These are phyloP conservation scores for Ephemerocybe angulata DNA, from an alignment of 768 basidiomycete genomes.

Conservation along the genomic window DNA sequence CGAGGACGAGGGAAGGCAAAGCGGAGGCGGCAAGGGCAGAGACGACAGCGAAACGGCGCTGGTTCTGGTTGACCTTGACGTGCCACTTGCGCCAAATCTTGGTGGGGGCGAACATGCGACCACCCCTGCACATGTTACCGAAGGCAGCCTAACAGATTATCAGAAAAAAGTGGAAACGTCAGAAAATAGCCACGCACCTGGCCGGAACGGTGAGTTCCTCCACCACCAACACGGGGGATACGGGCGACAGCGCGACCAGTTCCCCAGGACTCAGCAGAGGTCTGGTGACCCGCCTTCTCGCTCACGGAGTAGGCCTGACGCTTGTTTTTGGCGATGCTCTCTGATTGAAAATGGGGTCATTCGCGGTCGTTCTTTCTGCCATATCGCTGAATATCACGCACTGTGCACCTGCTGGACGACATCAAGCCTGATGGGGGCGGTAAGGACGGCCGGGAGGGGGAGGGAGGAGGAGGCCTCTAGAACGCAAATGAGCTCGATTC, in stretches of 20 bases:
- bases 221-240: slow-evolving; percentile 99
- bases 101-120: slow-evolving; percentile 99
- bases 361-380: neutral
- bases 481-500: slow-evolving; percentile 11
- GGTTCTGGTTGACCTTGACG: slow-evolving; percentile 99
- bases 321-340: slow-evolving; percentile 97
- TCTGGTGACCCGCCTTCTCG: slow-evolving; percentile 98
- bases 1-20: slow-evolving; percentile 95
- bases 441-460: slow-evolving; percentile 92
- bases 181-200: slow-evolving; percentile 53
- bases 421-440: slow-evolving; percentile 97
- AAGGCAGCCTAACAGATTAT: slow-evolving; percentile 73
- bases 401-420: slow-evolving; percentile 99
- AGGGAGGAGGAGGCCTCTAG: slow-evolving; percentile 84
- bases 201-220: slow-evolving; percentile 97
- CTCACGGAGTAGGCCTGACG: slow-evolving; percentile 96
- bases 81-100: slow-evolving; percentile 99
- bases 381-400: slow-evolving; percentile 41
- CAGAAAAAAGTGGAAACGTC: neutral
- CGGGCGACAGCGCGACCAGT: slow-evolving; percentile 99
- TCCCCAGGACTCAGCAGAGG: slow-evolving; percentile 98
- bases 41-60: slow-evolving; percentile 95
- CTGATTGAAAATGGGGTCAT: slow-evolving; percentile 42
- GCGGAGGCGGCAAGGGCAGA: slow-evolving; percentile 98
- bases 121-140: slow-evolving; percentile 99